A percentile compares a stretch with the other conserved stretches of the same genome.
phyloP scores from a whole-genome alignment of 129 eudicot genomes.

The Chrysanthemum lavandulifolium region DNA sequence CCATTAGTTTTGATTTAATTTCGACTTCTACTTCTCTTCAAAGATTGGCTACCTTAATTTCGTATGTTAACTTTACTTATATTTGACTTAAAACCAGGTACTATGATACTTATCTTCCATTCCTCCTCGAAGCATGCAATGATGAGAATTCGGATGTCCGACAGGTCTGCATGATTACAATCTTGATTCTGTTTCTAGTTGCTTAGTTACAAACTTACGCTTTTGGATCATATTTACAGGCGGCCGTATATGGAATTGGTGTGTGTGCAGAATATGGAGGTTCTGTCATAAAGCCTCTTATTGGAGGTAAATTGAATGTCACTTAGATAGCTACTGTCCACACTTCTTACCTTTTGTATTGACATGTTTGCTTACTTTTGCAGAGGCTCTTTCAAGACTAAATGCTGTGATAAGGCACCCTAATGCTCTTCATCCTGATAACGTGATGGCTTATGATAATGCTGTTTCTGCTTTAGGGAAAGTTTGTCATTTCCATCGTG shows the following conservation, averaged over 20 bases:
- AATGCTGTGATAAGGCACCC: constrained; percentile 77
- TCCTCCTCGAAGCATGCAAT: constrained; percentile 93
- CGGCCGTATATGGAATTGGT: constrained; percentile 97
- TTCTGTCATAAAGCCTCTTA: constrained; percentile 58
- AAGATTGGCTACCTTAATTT: neutral
- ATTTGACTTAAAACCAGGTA: constrained; percentile 45
- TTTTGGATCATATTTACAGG: constrained; percentile 37
- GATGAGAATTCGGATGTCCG: constrained; percentile 93
- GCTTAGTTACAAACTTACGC: neutral
- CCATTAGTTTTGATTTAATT: neutral
- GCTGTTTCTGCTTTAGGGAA: constrained; percentile 98
- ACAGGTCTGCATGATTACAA: constrained; percentile 52
- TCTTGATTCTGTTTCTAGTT: neutral
- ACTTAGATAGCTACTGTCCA: neutral
- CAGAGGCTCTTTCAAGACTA: constrained; percentile 93
- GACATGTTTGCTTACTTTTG: constrained; percentile 15
- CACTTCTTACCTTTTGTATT: neutral
- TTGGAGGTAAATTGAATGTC: constrained; percentile 49
- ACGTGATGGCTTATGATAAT: constrained; percentile 95
- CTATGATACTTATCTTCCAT: constrained; percentile 90
- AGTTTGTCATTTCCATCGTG: constrained; percentile 84
- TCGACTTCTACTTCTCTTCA: neutral
- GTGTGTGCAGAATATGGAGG: constrained; percentile 94
- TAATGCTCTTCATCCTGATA: constrained; percentile 71
- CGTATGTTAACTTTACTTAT: neutral